These are phyloP conservation scores for Solanum acaule DNA, from an alignment of 257 asterid species.

Conservation along the genomic window DNA sequence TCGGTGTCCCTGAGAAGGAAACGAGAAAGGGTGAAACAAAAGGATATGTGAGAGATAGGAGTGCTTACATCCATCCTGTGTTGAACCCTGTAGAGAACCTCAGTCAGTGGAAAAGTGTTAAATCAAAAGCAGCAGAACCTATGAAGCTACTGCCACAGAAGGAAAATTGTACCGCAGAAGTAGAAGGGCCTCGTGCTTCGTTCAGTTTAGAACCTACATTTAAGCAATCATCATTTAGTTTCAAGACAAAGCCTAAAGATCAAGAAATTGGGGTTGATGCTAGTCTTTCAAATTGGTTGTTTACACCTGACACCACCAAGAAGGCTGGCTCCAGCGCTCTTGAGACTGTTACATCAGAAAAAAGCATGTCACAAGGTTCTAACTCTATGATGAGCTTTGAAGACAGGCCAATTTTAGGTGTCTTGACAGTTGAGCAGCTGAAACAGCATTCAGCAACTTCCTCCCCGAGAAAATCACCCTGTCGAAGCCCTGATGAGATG, in stretches of 20 bases:
- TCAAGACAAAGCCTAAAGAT: constrained; percentile 34
- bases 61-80: constrained; percentile 62
- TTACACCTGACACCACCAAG: constrained; percentile 38
- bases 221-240: constrained; percentile 18
- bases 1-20: constrained; percentile 14
- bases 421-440: constrained; percentile 83
- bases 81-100: constrained; percentile 85
- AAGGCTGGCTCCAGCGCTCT: constrained; percentile 24
- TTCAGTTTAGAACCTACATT: constrained; percentile 39
- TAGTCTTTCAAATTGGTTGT: constrained; percentile 89
- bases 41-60: constrained; percentile 48
- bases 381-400: constrained; percentile 47
- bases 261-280: constrained; percentile 73
- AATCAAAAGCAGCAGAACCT: constrained; percentile 32
- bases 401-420: constrained; percentile 96
- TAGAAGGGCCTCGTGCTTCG: constrained; percentile 33
- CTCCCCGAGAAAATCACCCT: constrained; percentile 75
- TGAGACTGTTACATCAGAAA: constrained; percentile 29
- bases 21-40: constrained; percentile 14
- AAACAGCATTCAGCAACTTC: constrained; percentile 51
- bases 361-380: constrained; percentile 33
- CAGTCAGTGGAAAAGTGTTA: constrained; percentile 77
- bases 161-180: constrained; percentile 47
- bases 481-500: constrained; percentile 85
- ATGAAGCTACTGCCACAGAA: constrained; percentile 36